Evolutionary conservation across 202 grass and related monocot genomes (phyloP).

Genomic region (Hordeum pubiflorum): DNA sequence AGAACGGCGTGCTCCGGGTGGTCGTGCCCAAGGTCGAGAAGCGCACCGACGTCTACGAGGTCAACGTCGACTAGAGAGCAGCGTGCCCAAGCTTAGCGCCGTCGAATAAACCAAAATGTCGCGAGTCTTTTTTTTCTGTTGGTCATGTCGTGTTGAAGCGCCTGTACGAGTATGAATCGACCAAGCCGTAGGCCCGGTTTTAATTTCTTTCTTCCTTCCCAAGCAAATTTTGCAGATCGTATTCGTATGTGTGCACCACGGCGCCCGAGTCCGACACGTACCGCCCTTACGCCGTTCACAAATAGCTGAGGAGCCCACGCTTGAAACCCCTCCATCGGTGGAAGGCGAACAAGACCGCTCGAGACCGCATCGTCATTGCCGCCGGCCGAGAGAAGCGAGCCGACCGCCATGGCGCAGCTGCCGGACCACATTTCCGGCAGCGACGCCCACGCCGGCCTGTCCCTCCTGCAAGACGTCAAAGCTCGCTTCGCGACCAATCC

Average conservation of each 20-base stretch:
- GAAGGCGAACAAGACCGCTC: too few relatives aligned
- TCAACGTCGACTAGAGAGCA: slow-evolving; percentile 45
- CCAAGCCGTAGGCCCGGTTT: background rate
- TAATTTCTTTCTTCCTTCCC: too few relatives aligned
- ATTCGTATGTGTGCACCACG: too few relatives aligned
- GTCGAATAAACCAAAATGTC: too few relatives aligned
- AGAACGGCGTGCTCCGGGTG: slow-evolving; percentile 82
- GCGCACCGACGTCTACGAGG: slow-evolving; percentile 64
- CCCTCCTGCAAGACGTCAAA: background rate
- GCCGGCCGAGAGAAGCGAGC: background rate
- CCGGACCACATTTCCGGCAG: background rate
- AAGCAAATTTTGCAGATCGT: too few relatives aligned
- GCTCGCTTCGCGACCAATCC: background rate
- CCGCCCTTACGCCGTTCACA: too few relatives aligned
- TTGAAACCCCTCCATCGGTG: too few relatives aligned
- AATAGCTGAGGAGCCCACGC: too few relatives aligned
- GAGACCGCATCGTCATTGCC: background rate
- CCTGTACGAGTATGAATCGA: background rate
- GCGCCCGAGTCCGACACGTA: too few relatives aligned
- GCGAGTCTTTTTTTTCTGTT: too few relatives aligned
- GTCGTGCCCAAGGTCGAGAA: slow-evolving; percentile 70
- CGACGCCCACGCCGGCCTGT: background rate
- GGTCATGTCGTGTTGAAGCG: background rate
- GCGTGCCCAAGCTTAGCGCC: background rate
- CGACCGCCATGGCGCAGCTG: background rate